phyloP scores from a whole-genome alignment of 352 stramenopile species.

The Phytopythium litorale region DNA sequence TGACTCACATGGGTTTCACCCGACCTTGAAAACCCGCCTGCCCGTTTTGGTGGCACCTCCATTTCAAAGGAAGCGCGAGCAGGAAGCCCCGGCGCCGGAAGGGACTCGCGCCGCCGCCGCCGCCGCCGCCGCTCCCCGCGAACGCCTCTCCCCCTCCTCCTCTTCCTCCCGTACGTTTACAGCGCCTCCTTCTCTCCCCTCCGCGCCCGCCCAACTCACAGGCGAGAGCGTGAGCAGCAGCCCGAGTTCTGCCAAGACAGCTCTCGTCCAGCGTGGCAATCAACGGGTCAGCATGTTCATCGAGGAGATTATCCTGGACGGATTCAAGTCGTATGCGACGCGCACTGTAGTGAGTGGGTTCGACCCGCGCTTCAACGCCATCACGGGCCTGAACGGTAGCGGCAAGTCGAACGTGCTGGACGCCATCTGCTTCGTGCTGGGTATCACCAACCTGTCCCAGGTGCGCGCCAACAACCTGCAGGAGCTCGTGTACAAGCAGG shows the following conservation, averaged over 20 bases:
- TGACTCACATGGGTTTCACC: not conserved
- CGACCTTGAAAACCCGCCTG: not conserved
- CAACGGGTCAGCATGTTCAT: constrained; percentile 90
- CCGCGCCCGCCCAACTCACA: not conserved
- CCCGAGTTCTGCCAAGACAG: not conserved
- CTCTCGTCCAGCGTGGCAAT: not conserved
- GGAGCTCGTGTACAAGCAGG: constrained; percentile 99
- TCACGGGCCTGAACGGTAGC: constrained; percentile 99
- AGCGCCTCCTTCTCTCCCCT: not conserved
- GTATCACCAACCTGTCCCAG: constrained; percentile 98
- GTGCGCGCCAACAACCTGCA: constrained; percentile 98
- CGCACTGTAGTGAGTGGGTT: constrained; percentile 98
- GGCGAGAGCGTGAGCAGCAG: not conserved
- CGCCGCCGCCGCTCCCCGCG: not conserved
- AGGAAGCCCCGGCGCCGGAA: not conserved
- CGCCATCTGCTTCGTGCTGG: constrained; percentile 99
- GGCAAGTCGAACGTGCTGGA: constrained; percentile 99
- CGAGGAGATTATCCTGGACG: constrained; percentile 99
- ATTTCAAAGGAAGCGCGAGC: constrained; percentile 4
- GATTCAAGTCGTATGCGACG: constrained; percentile 99
- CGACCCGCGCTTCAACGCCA: constrained; percentile 99
- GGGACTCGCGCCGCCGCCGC: not conserved
- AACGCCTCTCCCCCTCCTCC: not conserved
- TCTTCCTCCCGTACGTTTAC: not conserved
- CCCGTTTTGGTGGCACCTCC: not conserved